These are phyloP conservation scores for Nadsonia commutata DNA, from an alignment of 1,139 yeast genomes.

Conservation along the genomic window DNA sequence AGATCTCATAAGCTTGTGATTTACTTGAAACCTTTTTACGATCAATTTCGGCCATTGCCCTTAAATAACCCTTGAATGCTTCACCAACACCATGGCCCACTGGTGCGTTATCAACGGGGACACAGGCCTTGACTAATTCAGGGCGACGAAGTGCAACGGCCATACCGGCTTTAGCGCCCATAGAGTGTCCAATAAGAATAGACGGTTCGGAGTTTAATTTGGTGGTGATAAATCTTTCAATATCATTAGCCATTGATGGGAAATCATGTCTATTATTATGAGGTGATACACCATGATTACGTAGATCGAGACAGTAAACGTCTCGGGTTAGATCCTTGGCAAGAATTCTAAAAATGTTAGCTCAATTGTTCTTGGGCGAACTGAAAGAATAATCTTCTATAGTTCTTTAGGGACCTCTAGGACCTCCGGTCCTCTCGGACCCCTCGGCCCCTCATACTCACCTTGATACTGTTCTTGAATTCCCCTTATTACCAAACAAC, in stretches of 20 bases:
- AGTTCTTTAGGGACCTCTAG: too few species aligned
- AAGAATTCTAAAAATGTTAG: background rate
- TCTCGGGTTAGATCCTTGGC: background rate
- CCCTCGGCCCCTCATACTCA: slow-evolving; percentile 29
- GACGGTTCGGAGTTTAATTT: slow-evolving; percentile 28
- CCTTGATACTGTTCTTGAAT: slow-evolving; percentile 71
- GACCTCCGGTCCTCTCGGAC: too few species aligned
- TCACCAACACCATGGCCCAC: slow-evolving; percentile 45
- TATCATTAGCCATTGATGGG: slow-evolving; percentile 73
- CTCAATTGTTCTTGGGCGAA: too few species aligned
- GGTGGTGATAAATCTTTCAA: slow-evolving; percentile 44
- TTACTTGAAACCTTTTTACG: slow-evolving; percentile 31
- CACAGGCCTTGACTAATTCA: slow-evolving; percentile 42
- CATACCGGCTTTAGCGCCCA: slow-evolving; percentile 97
- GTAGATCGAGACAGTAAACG: slow-evolving; percentile 54
- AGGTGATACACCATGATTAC: slow-evolving; percentile 88
- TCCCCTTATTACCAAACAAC: slow-evolving; percentile 67
- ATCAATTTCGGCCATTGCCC: slow-evolving; percentile 39
- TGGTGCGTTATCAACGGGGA: slow-evolving; percentile 88
- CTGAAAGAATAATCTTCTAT: too few species aligned
- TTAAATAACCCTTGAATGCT: slow-evolving; percentile 52
- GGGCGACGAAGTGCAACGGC: slow-evolving; percentile 64
- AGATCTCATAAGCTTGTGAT: slow-evolving; percentile 53
- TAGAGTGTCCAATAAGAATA: slow-evolving; percentile 77
- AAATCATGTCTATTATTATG: slow-evolving; percentile 57